Conservation (phyloP, 768 basidiomycete species). For the Cystobasidium tubakii region DNA sequence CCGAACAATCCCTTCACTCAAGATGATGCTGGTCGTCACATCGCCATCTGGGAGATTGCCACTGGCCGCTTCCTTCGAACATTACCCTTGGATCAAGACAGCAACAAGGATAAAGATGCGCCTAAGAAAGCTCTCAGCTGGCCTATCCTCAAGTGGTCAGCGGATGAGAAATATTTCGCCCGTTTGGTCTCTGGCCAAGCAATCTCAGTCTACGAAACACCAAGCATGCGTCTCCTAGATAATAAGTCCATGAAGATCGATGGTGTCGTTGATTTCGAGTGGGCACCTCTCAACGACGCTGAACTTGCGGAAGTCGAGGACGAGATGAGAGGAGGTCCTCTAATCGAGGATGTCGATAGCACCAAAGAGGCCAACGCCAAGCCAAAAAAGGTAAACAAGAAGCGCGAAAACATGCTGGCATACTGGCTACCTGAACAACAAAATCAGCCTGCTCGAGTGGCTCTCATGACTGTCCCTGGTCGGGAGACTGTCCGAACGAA, state of each 20-base stretch:
- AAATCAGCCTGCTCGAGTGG: conserved; percentile 94
- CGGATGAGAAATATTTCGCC: conserved; percentile 90
- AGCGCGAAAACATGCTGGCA: conserved; percentile 82
- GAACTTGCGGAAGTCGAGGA: conserved; percentile 58
- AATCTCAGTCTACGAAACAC: conserved; percentile 94
- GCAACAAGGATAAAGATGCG: conserved; percentile 41
- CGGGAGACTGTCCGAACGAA: conserved; percentile 80
- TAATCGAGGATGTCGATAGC: conserved; percentile 50
- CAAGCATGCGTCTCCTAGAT: conserved; percentile 84
- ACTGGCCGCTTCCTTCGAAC: conserved; percentile 85
- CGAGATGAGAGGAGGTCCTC: conserved; percentile 50
- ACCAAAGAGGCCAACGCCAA: conserved; percentile 34
- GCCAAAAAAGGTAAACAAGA: conserved; percentile 46
- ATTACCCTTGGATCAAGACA: conserved; percentile 57
- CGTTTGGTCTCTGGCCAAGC: conserved; percentile 81
- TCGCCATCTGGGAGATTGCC: conserved; percentile 98
- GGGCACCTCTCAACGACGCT: conserved; percentile 88
- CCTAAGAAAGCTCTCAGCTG: conserved; percentile 67
- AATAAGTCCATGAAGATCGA: conserved; percentile 97
- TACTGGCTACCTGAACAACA: conserved; percentile 97
- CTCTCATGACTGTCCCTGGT: conserved; percentile 81
- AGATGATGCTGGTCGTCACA: conserved; percentile 91
- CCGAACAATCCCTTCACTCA: conserved; percentile 63
- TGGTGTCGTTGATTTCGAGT: conserved; percentile 95
- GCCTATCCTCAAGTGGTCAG: conserved; percentile 95